Evolutionary conservation across 345 rosid genomes (phyloP).

Genomic region (Salix koriyanagi): DNA sequence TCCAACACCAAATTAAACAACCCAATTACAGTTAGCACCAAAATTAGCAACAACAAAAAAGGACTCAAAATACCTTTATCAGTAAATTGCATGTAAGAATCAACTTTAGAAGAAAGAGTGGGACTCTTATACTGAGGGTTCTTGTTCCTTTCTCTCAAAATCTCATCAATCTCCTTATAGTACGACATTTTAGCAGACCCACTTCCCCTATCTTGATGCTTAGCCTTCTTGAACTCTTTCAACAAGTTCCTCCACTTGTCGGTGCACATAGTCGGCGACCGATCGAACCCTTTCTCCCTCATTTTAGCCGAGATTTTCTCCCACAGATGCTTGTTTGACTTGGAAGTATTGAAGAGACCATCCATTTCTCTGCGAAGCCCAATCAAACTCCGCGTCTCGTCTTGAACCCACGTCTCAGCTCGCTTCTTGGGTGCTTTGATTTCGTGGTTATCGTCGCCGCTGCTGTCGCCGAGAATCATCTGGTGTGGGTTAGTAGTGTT

Average conservation of each 20-base stretch:
- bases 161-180: constrained; percentile 93
- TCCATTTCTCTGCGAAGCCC: constrained; percentile 82
- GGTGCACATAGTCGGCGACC: constrained; percentile 98
- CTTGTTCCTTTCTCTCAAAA: constrained; percentile 80
- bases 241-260: constrained; percentile 98
- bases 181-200: constrained; percentile 91
- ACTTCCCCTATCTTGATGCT: constrained; percentile 70
- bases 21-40: not conserved
- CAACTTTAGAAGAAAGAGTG: constrained; percentile 60
- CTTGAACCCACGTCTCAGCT: constrained; percentile 99
- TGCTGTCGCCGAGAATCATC: constrained; percentile 78
- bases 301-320: constrained; percentile 84
- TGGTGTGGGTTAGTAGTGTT: constrained; percentile 40
- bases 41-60: not conserved
- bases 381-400: constrained; percentile 83
- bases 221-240: constrained; percentile 93
- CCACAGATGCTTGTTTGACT: constrained; percentile 98
- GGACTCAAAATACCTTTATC: constrained; percentile 64
- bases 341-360: constrained; percentile 83
- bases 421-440: constrained; percentile 89
- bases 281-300: constrained; percentile 93
- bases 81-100: constrained; percentile 78
- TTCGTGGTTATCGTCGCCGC: constrained; percentile 71
- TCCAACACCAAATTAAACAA: not conserved
- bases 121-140: constrained; percentile 65